A percentile compares a stretch with the other conserved stretches of the same genome.
These are phyloP conservation scores for Trypanosoma brucei DNA, from an alignment of 208 protist species.

Conservation along the genomic window DNA sequence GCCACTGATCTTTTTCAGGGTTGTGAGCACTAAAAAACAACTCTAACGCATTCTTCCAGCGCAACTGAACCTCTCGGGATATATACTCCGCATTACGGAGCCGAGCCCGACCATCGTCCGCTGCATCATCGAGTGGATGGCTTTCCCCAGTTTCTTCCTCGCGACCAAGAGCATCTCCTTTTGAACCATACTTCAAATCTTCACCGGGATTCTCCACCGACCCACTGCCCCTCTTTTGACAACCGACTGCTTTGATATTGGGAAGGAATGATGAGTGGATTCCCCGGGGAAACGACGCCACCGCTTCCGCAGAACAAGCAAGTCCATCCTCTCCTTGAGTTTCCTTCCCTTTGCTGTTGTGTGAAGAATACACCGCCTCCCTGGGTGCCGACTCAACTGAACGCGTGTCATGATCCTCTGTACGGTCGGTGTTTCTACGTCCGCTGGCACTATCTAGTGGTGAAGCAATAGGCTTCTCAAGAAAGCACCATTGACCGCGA, in stretches of 20 bases:
- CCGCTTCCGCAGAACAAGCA: no score
- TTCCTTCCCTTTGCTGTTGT: no score
- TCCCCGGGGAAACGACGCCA: no score
- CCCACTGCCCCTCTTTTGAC: no score
- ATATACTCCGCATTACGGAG: constrained; percentile 5
- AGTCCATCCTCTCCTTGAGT: no score
- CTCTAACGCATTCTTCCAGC: constrained; percentile 22
- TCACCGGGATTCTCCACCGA: no score
- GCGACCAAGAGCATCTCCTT: not conserved
- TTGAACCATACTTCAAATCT: not conserved
- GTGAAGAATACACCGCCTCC: no score
- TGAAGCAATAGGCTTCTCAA: constrained; percentile 12
- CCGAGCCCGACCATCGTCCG: not conserved
- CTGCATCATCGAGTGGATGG: not conserved
- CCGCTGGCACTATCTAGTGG: not conserved
- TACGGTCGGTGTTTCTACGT: no score
- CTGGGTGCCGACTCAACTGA: no score
- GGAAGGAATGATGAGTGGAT: no score
- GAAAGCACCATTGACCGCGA: constrained; percentile 59
- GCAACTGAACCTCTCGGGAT: constrained; percentile 8
- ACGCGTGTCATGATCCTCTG: no score
- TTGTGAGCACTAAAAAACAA: constrained; percentile 14
- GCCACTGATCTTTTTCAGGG: not conserved
- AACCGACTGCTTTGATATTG: no score
- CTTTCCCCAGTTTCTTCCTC: not conserved